These are phyloP conservation scores for Macrotyloma uniflorum DNA, from an alignment of 306 rosid species.

Conservation along the genomic window DNA sequence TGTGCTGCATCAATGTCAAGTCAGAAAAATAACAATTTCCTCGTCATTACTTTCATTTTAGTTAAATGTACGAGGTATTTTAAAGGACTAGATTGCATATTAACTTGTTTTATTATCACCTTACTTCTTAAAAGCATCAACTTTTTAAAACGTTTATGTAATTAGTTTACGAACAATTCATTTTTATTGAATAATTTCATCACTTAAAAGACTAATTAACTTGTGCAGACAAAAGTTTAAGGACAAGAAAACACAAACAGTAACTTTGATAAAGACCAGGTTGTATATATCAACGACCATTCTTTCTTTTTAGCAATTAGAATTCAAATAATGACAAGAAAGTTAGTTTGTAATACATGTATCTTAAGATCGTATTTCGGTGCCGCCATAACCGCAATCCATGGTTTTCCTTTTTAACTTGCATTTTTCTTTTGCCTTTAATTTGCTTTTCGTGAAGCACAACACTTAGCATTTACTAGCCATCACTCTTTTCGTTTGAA, in stretches of 20 bases:
- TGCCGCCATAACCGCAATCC: conserved; percentile 6
- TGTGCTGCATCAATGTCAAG: neutral
- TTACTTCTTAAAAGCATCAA: neutral
- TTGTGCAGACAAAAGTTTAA: neutral
- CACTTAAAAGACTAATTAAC: neutral
- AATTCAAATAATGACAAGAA: conserved; percentile 3
- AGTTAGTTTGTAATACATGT: neutral
- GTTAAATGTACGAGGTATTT: neutral
- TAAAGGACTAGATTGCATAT: no score
- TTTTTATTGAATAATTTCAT: neutral
- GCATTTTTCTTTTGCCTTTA: neutral
- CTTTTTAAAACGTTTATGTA: neutral
- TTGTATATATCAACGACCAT: neutral
- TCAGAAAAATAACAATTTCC: neutral
- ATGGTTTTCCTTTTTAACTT: neutral
- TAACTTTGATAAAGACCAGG: neutral
- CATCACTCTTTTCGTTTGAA: no score
- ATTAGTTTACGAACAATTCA: neutral
- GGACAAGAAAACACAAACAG: neutral
- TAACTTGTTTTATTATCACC: no score
- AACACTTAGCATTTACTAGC: neutral
- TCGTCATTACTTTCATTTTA: neutral
- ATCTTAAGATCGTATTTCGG: neutral
- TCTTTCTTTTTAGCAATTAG: neutral
- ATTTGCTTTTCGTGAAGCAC: neutral